Conservation (phyloP, 2,329 filamentous ascomycete genomes). For the Paramyrothecium sp. region DNA sequence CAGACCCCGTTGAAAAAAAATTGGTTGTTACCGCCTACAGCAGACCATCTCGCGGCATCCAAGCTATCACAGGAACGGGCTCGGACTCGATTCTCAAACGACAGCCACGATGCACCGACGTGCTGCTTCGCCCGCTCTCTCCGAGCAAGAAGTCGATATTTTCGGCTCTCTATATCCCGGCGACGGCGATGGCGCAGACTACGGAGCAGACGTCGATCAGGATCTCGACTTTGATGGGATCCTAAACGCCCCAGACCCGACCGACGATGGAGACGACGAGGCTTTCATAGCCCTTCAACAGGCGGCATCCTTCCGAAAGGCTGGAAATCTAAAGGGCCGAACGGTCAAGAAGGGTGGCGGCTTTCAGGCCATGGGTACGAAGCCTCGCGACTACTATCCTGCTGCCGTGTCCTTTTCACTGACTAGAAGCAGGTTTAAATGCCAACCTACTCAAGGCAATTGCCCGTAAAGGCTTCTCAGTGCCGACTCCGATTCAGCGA, state of each 20-base stretch:
- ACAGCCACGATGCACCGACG: slow-evolving; percentile 63
- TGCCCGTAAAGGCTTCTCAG: slow-evolving; percentile 87
- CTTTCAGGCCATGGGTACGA: slow-evolving; percentile 86
- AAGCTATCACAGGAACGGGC: background rate
- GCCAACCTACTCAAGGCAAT: slow-evolving; percentile 85
- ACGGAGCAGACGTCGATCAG: slow-evolving; percentile 32
- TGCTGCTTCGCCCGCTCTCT: slow-evolving; percentile 75
- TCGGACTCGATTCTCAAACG: background rate
- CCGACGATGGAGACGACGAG: slow-evolving; percentile 69
- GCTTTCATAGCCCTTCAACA: slow-evolving; percentile 89
- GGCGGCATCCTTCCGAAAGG: slow-evolving; percentile 83
- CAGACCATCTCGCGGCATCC: background rate
- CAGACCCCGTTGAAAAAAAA: slow-evolving; percentile 27
- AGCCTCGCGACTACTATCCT: background rate
- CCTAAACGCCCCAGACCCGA: slow-evolving; percentile 46
- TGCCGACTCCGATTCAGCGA: slow-evolving; percentile 95
- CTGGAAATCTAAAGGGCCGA: slow-evolving; percentile 76
- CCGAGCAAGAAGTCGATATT: slow-evolving; percentile 92
- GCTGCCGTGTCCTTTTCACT: slow-evolving; percentile 6
- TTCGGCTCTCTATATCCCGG: slow-evolving; percentile 71
- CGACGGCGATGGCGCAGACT: slow-evolving; percentile 48
- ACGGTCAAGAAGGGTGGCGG: slow-evolving; percentile 93
- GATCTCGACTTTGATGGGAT: slow-evolving; percentile 61
- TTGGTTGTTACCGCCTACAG: slow-evolving; percentile 10
- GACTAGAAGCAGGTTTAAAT: slow-evolving; percentile 63